These are phyloP conservation scores for Euphorbia celastroides DNA, from an alignment of 441 rosid genomes.

Conservation along the genomic window DNA sequence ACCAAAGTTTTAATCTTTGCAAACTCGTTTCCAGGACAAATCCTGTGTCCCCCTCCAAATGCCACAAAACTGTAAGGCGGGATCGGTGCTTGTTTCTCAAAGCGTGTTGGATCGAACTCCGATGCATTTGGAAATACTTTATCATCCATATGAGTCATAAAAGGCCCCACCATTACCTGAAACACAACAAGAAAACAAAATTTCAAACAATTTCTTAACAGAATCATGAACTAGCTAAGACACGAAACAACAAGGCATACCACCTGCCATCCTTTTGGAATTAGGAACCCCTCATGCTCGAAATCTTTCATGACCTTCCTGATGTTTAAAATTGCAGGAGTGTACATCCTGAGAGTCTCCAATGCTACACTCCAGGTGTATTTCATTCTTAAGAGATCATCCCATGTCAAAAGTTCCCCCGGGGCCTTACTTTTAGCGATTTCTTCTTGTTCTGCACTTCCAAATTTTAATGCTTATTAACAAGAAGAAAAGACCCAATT, in stretches of 20 bases:
- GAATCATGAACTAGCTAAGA: no score
- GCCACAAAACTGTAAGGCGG: not conserved
- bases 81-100: not conserved
- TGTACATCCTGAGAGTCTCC: conserved; percentile 26
- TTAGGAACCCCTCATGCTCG: conserved; percentile 23
- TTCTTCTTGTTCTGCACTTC: not conserved
- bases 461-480: no score
- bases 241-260: no score
- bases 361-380: conserved; percentile 31
- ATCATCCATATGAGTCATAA: not conserved
- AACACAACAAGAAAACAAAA: not conserved
- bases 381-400: conserved; percentile 22
- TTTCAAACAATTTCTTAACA: not conserved
- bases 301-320: conserved; percentile 23
- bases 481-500: no score
- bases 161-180: not conserved
- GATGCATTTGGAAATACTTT: not conserved
- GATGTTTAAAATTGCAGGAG: conserved; percentile 19
- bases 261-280: conserved; percentile 9
- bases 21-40: not conserved
- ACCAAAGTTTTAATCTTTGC: not conserved
- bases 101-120: not conserved
- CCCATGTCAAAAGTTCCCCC: not conserved
- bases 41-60: not conserved
- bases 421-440: not conserved